Conservation (phyloP, 1,284 basidiomycete species). For the Malassezia pachydermatis region DNA sequence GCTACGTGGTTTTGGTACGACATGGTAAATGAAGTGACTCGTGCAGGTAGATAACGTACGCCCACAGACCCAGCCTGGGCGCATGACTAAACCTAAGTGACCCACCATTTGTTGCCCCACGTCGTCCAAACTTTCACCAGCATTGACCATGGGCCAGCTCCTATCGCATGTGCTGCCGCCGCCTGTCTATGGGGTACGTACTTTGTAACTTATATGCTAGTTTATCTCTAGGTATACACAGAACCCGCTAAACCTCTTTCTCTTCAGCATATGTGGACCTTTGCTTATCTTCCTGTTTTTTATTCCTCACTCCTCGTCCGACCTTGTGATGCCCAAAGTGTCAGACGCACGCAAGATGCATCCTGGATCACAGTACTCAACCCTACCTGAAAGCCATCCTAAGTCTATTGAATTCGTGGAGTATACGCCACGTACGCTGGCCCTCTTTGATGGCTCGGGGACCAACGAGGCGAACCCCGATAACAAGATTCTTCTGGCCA, state of each 20-base stretch:
- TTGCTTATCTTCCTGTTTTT: background rate
- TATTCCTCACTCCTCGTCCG: background rate
- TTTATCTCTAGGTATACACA: too few species aligned
- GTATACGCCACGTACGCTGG: conserved; percentile 43
- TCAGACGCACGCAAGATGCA: background rate
- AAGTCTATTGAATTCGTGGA: conserved; percentile 30
- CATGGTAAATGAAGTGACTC: background rate
- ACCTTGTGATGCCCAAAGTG: background rate
- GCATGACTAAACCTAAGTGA: background rate
- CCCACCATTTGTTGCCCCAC: background rate
- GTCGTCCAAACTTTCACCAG: background rate
- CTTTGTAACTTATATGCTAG: too few species aligned
- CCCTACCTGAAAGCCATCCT: conserved; percentile 33
- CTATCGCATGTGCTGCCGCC: background rate
- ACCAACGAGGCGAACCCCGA: conserved; percentile 11
- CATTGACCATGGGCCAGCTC: background rate
- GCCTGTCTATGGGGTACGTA: too few species aligned
- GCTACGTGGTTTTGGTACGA: background rate
- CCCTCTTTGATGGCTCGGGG: conserved; percentile 34
- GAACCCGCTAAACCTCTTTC: conserved; percentile 9
- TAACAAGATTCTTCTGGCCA: conserved; percentile 68
- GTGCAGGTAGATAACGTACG: background rate
- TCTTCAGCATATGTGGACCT: background rate
- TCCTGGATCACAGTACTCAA: conserved; percentile 22
- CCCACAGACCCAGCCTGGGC: background rate